Evolutionary conservation across 208 protist species (phyloP).

Genomic region (Leishmania gerbilli): DNA sequence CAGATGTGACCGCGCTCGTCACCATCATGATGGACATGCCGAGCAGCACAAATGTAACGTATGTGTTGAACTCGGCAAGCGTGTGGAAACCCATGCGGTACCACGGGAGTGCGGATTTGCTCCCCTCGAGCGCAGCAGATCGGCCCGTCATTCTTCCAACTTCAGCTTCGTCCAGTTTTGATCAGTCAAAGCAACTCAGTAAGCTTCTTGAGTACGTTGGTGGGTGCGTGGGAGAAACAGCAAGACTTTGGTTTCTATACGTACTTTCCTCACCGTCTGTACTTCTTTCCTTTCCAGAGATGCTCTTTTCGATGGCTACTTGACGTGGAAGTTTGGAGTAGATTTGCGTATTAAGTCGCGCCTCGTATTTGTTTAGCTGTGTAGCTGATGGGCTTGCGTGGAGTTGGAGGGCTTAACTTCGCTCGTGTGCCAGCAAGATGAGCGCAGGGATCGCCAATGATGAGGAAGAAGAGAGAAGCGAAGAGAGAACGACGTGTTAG

Average conservation of each 20-base stretch:
- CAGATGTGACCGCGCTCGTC: slow-evolving; percentile 82
- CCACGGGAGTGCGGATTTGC: slow-evolving; percentile 24
- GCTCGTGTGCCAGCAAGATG: background rate
- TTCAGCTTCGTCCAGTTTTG: background rate
- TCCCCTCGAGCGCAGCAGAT: too few relatives aligned
- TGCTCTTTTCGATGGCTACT: background rate
- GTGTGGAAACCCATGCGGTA: slow-evolving; percentile 54
- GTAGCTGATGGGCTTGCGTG: background rate
- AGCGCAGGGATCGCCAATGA: background rate
- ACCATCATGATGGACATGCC: slow-evolving; percentile 91
- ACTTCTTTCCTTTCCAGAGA: background rate
- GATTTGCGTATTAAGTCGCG: background rate
- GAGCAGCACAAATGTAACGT: slow-evolving; percentile 78
- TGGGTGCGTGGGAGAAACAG: background rate
- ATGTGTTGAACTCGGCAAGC: slow-evolving; percentile 71
- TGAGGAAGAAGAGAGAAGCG: background rate
- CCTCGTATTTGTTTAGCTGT: background rate
- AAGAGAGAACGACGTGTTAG: background rate
- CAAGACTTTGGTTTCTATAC: background rate
- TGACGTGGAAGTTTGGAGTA: background rate
- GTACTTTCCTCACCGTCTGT: background rate
- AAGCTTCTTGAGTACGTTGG: background rate
- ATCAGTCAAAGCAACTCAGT: background rate
- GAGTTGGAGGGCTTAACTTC: background rate
- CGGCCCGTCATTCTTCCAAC: slow-evolving; percentile 6